Conservation (phyloP, 345 rosid genomes). For the Stellera chamaejasme region DNA sequence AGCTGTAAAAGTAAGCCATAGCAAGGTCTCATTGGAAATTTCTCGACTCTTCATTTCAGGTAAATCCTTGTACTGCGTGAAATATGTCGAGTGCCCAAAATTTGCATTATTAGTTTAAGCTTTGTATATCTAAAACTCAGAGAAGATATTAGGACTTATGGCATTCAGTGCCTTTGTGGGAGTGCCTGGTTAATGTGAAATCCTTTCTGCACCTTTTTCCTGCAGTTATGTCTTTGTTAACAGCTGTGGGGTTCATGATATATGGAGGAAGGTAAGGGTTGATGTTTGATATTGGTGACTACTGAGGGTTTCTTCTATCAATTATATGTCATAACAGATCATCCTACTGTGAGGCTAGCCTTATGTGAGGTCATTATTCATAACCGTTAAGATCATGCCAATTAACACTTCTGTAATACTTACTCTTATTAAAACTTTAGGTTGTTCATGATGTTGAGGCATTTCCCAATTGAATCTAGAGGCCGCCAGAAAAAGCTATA, state of each 20-base stretch:
- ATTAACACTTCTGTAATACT: not conserved
- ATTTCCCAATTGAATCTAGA: slow-evolving; percentile 83
- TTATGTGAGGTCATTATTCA: no score
- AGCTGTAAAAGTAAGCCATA: slow-evolving; percentile 21
- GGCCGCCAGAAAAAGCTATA: slow-evolving; percentile 77
- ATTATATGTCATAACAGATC: not conserved
- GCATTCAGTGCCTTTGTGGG: not conserved
- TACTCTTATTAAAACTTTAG: slow-evolving; percentile 16
- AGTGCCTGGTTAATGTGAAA: not conserved
- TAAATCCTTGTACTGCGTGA: slow-evolving; percentile 3
- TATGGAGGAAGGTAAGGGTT: slow-evolving; percentile 71
- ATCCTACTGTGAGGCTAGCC: no score
- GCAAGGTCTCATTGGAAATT: slow-evolving; percentile 20
- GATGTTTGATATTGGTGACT: not conserved
- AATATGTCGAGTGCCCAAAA: no score
- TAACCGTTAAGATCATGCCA: no score
- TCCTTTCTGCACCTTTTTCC: slow-evolving; percentile 1
- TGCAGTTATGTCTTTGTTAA: slow-evolving; percentile 56
- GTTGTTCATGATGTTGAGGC: slow-evolving; percentile 69
- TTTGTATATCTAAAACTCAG: no score
- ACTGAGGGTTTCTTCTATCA: not conserved
- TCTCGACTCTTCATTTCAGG: slow-evolving; percentile 45
- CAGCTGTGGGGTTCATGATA: slow-evolving; percentile 66
- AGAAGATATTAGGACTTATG: no score
- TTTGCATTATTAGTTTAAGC: no score